Conservation (phyloP, 2,329 filamentous ascomycete genomes). For the Apiospora pterosperma region DNA sequence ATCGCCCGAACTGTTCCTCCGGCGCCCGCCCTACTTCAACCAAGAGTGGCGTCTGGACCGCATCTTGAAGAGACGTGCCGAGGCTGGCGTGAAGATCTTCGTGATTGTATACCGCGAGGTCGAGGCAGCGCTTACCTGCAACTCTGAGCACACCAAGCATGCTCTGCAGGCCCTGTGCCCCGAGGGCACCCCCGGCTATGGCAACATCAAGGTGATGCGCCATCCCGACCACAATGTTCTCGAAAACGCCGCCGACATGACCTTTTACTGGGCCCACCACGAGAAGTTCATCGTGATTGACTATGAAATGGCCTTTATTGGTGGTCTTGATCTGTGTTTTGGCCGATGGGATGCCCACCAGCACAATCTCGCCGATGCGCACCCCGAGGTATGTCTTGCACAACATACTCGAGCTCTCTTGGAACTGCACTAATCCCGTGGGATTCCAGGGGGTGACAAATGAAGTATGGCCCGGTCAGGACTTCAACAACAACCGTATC, state of each 20-base stretch:
- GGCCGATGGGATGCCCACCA: constrained; percentile 89
- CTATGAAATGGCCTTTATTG: constrained; percentile 86
- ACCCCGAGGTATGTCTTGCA: constrained; percentile 55
- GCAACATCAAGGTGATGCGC: constrained; percentile 84
- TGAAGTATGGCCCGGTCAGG: constrained; percentile 91
- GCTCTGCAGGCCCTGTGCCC: constrained; percentile 77
- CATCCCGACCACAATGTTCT: constrained; percentile 95
- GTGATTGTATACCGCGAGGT: constrained; percentile 91
- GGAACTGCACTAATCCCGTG: background rate
- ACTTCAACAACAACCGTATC: constrained; percentile 96
- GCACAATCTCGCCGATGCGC: constrained; percentile 81
- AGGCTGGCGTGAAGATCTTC: constrained; percentile 92
- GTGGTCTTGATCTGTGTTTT: constrained; percentile 92
- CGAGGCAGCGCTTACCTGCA: constrained; percentile 79
- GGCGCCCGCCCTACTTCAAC: constrained; percentile 76
- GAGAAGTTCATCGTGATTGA: constrained; percentile 98
- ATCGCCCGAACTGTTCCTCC: constrained; percentile 81
- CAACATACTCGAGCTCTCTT: background rate
- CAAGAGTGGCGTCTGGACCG: constrained; percentile 87
- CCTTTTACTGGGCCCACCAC: constrained; percentile 84
- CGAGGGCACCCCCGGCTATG: constrained; percentile 74
- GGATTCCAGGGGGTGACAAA: constrained; percentile 57
- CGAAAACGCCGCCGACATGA: constrained; percentile 93
- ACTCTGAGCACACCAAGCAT: constrained; percentile 89
- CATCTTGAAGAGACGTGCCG: constrained; percentile 81